These are phyloP conservation scores for Chalaropsis ovoidea DNA, from an alignment of 2,329 filamentous ascomycete genomes.

Conservation along the genomic window DNA sequence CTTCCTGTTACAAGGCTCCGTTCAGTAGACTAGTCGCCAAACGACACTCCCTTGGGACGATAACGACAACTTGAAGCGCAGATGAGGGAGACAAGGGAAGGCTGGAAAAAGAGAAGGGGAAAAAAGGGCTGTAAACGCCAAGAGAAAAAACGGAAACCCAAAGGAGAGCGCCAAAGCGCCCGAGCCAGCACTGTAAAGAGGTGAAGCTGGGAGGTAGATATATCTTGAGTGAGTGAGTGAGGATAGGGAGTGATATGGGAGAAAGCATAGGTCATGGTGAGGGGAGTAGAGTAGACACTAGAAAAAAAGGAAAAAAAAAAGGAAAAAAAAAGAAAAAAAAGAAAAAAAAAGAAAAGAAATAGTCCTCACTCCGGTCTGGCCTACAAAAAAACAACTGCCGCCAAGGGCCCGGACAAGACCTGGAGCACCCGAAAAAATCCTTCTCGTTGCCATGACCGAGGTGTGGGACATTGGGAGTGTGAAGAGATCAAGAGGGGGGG, in stretches of 20 bases:
- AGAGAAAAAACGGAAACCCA: slow-evolving; percentile 6
- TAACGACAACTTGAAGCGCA: slow-evolving; percentile 21
- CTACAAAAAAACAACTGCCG: slow-evolving; percentile 1
- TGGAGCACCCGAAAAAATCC: slow-evolving; percentile 13
- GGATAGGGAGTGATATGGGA: background rate
- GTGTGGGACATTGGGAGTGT: slow-evolving; percentile 1
- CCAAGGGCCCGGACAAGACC: slow-evolving; percentile 3
- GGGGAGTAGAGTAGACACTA: background rate
- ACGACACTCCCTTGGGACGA: slow-evolving; percentile 12
- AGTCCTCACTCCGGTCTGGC: background rate
- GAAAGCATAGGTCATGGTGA: background rate
- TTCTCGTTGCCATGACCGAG: background rate
- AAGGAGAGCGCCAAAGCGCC: slow-evolving; percentile 8
- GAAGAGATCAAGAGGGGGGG: background rate
- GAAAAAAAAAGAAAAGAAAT: no score
- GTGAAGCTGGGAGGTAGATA: background rate
- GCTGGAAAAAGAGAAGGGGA: background rate
- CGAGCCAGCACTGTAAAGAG: background rate
- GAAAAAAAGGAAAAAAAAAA: no score
- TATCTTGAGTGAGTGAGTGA: background rate
- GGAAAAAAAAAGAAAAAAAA: no score
- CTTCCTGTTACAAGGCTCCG: background rate
- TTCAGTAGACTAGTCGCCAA: slow-evolving; percentile 2
- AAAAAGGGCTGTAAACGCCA: slow-evolving; percentile 5
- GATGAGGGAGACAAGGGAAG: background rate